A percentile compares a stretch with the other conserved stretches of the same genome.
Evolutionary conservation across 441 rosid genomes (phyloP).

Genomic region (Flueggea neowawraea): DNA sequence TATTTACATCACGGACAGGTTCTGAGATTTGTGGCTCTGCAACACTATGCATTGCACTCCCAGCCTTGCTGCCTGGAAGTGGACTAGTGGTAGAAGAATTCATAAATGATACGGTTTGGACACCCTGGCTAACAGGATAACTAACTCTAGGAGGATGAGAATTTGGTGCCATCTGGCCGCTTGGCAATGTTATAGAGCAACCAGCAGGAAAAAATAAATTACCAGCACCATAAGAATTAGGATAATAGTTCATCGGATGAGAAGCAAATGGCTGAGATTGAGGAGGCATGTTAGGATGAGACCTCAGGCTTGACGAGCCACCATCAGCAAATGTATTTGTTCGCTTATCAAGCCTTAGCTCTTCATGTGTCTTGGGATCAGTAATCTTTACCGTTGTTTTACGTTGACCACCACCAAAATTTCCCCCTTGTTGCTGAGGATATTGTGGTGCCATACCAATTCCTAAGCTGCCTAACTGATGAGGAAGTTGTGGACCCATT

Average conservation of each 20-base stretch:
- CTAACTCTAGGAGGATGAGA: slow-evolving; percentile 61
- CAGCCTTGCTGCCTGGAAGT: slow-evolving; percentile 38
- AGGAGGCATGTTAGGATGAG: slow-evolving; percentile 59
- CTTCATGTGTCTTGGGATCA: slow-evolving; percentile 94
- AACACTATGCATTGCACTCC: slow-evolving; percentile 32
- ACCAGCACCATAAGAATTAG: slow-evolving; percentile 41
- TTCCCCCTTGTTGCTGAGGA: slow-evolving; percentile 78
- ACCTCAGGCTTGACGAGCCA: slow-evolving; percentile 50
- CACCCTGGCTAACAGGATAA: slow-evolving; percentile 49
- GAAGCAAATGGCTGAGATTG: slow-evolving; percentile 61
- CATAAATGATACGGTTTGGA: slow-evolving; percentile 50
- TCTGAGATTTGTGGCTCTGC: slow-evolving; percentile 34
- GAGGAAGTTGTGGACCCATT: slow-evolving; percentile 64
- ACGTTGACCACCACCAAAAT: slow-evolving; percentile 59
- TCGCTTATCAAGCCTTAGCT: slow-evolving; percentile 83
- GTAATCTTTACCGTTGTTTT: slow-evolving; percentile 81
- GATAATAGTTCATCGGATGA: slow-evolving; percentile 51
- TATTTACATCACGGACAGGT: slow-evolving; percentile 45
- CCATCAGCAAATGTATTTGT: slow-evolving; percentile 59
- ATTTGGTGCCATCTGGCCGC: slow-evolving; percentile 57
- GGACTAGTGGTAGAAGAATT: slow-evolving; percentile 42
- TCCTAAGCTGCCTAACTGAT: slow-evolving; percentile 70
- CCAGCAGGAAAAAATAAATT: slow-evolving; percentile 46
- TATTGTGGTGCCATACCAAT: slow-evolving; percentile 63
- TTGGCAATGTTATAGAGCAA: slow-evolving; percentile 50